Evolutionary conservation across 148 eudicot species (phyloP), one percentile per base, ranked within the genome.

Genomic region (Nepenthes gracilis): DNA sequence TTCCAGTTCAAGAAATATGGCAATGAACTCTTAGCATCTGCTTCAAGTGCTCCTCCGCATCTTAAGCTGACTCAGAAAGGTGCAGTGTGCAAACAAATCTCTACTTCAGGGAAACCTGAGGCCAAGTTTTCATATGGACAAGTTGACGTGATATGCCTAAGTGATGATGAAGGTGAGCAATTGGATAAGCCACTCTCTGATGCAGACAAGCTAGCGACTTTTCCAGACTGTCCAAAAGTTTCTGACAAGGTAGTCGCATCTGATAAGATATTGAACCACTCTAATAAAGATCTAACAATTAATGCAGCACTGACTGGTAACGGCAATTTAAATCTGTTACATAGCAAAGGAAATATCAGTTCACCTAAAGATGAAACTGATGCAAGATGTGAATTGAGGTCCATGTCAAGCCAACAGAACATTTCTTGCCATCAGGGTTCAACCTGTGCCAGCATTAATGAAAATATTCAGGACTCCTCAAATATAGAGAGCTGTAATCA

Each of bases 101-200:
- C 72, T 54, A 50, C 69, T 50, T 49, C 33, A 37, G 57, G 49
- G 40, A 75, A 69, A 55, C 54, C 67, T 73, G 73, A 76, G 63
- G 47, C 54, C 43, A 67, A 63, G 49, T 62, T 74, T 64, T 71
- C 74, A 36, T 57, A 34, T 64, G 83, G 65, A 47, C 73, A 67
- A 59, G 69, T 59, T 62, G 81, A 78, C 63, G 67, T 94, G 65
- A 83, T 94, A 59, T 75, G 90, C 67, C 84, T 86, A 23, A 93
- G 95, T 70, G 99, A 94, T 78, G 99, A 94, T 69, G 99, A 94
- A 60, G 85, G 66, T 61, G 95, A 82, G 60, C 77, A 67, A 60
- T 70, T 72, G 35, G 62, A 64, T 58, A 49, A 35, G 33, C 60
- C 69, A 64, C 58, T 38, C 58, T 15, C 69, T 63, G 67, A 54